These are phyloP conservation scores for Oenanthe javanica DNA, from an alignment of 140 eudicot species.

Conservation along the genomic window DNA sequence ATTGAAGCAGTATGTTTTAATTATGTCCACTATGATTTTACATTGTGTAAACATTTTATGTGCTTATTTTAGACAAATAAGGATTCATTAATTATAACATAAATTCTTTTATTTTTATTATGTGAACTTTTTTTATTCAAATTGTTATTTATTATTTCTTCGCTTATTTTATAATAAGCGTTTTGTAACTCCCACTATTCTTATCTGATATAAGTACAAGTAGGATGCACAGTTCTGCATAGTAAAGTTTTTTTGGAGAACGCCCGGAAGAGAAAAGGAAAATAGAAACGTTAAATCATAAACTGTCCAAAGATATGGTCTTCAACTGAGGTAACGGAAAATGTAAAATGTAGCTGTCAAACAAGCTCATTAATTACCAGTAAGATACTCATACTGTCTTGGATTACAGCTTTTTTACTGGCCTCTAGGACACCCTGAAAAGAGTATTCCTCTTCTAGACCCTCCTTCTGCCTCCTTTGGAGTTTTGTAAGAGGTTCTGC, in stretches of 20 bases:
- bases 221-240: neutral
- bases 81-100: too few relatives aligned
- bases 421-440: constrained; percentile 55
- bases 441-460: constrained; percentile 40
- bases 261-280: neutral
- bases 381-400: constrained; percentile 66
- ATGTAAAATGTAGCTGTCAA: neutral
- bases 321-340: neutral
- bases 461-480: constrained; percentile 40
- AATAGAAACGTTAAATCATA: neutral
- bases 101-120: too few relatives aligned
- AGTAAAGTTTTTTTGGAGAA: neutral
- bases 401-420: constrained; percentile 62
- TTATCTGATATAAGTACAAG: neutral
- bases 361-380: constrained; percentile 34
- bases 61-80: too few relatives aligned
- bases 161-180: too few relatives aligned
- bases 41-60: too few relatives aligned
- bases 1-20: too few relatives aligned
- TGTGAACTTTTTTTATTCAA: too few relatives aligned
- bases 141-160: too few relatives aligned
- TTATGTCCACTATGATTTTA: too few relatives aligned
- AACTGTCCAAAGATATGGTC: neutral
- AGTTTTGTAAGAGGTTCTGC: constrained; percentile 56
- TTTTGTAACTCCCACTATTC: too few relatives aligned